Evolutionary conservation across 2,329 filamentous ascomycete genomes (phyloP).

Genomic region (Paecilomyces fulvus): DNA sequence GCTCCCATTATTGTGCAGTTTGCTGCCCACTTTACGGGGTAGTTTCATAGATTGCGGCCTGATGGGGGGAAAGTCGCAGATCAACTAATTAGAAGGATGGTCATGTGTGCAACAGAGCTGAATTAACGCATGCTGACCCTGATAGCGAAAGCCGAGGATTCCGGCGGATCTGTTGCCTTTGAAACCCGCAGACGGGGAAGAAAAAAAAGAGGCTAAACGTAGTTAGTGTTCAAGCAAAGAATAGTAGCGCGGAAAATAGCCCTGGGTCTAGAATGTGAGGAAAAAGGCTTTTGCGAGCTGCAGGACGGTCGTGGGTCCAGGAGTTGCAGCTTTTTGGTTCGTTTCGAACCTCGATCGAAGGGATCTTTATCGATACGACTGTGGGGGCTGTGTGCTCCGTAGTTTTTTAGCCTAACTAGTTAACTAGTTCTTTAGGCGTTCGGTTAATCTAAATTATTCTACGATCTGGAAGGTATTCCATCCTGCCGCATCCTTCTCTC

Average conservation of each 20-base stretch:
- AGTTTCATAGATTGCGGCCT: too few relatives aligned
- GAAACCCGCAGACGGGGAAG: not conserved
- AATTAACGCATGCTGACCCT: not conserved
- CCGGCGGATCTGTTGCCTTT: not conserved
- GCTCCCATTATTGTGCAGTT: too few relatives aligned
- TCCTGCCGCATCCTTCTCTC: too few relatives aligned
- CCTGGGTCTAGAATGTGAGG: not conserved
- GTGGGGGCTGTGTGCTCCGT: not conserved
- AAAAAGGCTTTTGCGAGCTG: not conserved
- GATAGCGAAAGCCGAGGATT: not conserved
- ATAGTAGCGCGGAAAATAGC: not conserved
- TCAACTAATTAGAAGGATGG: not conserved
- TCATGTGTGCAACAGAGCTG: not conserved
- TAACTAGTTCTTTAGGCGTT: too few relatives aligned
- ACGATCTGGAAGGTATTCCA: not conserved
- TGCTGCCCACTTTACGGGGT: too few relatives aligned
- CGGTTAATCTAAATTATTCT: not conserved
- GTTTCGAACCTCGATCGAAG: not conserved
- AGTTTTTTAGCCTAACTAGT: too few relatives aligned
- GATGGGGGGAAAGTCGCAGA: not conserved
- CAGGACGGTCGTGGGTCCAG: not conserved
- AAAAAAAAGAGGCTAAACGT: too few relatives aligned
- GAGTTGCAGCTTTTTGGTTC: not conserved
- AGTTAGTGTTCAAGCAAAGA: too few relatives aligned
- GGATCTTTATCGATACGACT: constrained; percentile 1